Conservation (phyloP, 768 basidiomycete species). For the Trametes cinnabarina region DNA sequence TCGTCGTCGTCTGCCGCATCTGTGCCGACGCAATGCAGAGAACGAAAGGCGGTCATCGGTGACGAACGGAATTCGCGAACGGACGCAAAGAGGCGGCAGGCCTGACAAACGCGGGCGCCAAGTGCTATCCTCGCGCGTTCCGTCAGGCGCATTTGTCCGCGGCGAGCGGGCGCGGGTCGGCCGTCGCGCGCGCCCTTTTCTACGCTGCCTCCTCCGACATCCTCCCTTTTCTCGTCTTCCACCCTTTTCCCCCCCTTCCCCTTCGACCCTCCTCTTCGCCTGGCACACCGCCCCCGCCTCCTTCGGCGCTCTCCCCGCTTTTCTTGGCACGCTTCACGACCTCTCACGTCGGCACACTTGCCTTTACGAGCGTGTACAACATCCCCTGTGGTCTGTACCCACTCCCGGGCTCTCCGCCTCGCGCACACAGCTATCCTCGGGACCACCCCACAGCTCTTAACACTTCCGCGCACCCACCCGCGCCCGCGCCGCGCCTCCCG, state of each 20-base stretch:
- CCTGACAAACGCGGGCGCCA: too few species aligned
- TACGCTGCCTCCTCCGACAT: too few species aligned
- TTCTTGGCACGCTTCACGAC: conserved; percentile 1
- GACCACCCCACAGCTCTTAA: not conserved
- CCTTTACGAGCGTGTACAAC: conserved; percentile 3
- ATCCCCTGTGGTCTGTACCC: not conserved
- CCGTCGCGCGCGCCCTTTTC: too few species aligned
- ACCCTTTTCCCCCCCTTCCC: not conserved
- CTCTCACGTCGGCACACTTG: not conserved
- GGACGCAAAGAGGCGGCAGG: too few species aligned
- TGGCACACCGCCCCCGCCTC: not conserved
- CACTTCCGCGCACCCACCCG: not conserved
- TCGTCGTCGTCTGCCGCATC: too few species aligned
- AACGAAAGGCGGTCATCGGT: too few species aligned
- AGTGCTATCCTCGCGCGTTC: too few species aligned
- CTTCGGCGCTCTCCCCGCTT: not conserved
- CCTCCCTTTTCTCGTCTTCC: not conserved
- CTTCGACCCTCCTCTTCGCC: not conserved
- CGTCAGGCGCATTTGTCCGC: too few species aligned
- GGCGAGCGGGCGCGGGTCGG: too few species aligned
- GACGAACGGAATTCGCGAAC: too few species aligned
- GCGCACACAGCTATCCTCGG: not conserved
- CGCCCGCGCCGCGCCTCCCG: not conserved
- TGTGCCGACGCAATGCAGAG: too few species aligned
- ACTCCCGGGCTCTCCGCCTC: not conserved